Evolutionary conservation across 1,284 basidiomycete species (phyloP), one percentile per base, ranked within the genome.

Genomic region (Pascua guehoae): DNA sequence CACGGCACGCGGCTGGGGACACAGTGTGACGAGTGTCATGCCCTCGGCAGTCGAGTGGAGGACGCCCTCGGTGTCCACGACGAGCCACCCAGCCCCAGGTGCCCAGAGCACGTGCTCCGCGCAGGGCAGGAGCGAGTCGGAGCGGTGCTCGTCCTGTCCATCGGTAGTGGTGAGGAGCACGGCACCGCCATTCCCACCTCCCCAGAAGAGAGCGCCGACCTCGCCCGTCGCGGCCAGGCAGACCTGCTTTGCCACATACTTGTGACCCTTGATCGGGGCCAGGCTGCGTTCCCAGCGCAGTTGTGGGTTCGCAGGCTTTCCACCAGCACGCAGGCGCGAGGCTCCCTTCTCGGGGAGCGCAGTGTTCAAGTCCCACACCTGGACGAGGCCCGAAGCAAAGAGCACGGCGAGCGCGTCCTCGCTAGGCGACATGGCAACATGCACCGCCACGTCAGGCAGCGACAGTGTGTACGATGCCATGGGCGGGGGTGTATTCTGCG

Each of bases 401-500:
- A 96, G 78, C 1, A 86, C 72, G 5, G 84, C 86, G 2, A 95
- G 72, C 1, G 82, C 70, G 61, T 93, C 87, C 8, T 79, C 74
- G 14, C 74, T 66, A 1, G 81, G 62, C 0, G 87, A 85, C 60
- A 91, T 85, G 2, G 86, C 78, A 4, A 86, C 76, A 69, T 94
- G 86, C 3, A 86, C 74, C 0, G 90, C 89, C 0, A 84, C 71
- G 66, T 60, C 74, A 67, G 78, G 73, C 12, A 84, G 69, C 17
- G 78, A 42, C 51, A 96, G 82, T 54, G 84, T 81, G 68, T 83
- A 81, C 0, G 91, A 87, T 0, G 87, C 88, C 93, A 98, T 96
- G 0, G 95, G 96, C 16, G 95, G 95, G 5, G 95, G 95, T 1
- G 95, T 84, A 70, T 95, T 97, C 78, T 96, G 91, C 4, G 85